Base-by-base conservation (phyloP, 140 eudicot species). In the Senecio squalidus region DNA sequence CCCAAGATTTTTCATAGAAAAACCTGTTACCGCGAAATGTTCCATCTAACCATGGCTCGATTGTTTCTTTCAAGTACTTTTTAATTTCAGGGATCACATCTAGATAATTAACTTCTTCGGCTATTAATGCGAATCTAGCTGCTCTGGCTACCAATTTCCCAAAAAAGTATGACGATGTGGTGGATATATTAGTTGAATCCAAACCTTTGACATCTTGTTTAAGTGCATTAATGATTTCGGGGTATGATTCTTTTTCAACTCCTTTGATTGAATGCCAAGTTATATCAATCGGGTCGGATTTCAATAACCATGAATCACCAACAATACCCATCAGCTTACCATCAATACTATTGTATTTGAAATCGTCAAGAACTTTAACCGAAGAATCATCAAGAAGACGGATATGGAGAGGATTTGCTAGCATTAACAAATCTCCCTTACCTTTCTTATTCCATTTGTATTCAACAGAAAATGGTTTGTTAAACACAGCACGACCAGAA, bases 251-350 rank as follows among this genome's bases (percentile, higher is more conserved):
- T 45, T 72, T 75, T 26, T 66, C 55, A 28, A 91, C 74, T 14
- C 96, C 92, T 36, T 67, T 76, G 49, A 83, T 70, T 1, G 98
- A 91, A 74, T 91, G 94, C 98, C 98, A 91, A 39, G 94, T 83
- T 14, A 91, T 82, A 1, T 96, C 74, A 64, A 91, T 71, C 9
- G 98, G 98, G 54, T 86, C 84, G 22, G 78, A 64, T 58, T 77
- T 79, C 85, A 91, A 47, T 2, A 70, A 63, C 98, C 98, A 91
- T 31, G 94, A 83, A 74, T 86, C 84, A 10, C 94, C 98, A 74
- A 91, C 82, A 57, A 91, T 84, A 31, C 98, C 96, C 28, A 91
- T 92, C 26, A 91, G 96, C 7, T 91, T 96, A 33, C 98, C 98
- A 72, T 91, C 96, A 41, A 91, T 72, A 52, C 94, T 74, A 0